Base-by-base conservation (phyloP, 2,329 filamentous ascomycete genomes). In the Fusarium tanahbumbuense region DNA sequence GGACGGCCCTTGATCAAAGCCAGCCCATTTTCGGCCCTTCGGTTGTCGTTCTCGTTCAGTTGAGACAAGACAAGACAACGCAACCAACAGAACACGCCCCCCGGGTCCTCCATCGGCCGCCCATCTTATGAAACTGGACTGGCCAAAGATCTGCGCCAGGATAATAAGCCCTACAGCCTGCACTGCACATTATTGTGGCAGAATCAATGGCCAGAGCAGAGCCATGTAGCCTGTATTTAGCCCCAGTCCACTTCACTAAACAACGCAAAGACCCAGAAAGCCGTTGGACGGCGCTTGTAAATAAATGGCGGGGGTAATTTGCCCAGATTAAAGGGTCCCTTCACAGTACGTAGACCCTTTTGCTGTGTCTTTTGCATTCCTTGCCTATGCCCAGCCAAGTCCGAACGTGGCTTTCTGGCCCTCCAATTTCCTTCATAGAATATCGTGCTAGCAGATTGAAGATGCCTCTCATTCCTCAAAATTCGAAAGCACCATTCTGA, bases 61-160 rank as follows among this genome's bases (percentile, higher is more conserved):
- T 37, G 27, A 55, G 27, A 12, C 13, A 15, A 48, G 27, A 16
- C 60, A 54, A 30, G 28, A 30, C 12, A 30, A 25, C 53, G 22
- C 25, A 50, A 61, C 34, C 53, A 62, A 65, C 60, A 69, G 66
- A 37, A 49, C 60, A 54, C 65, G 59, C 59, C 56, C 60, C 50
- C 22, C 8, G 45, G 28, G n/a, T 28, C n/a, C 12, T 55, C 32
- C 53, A 60, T 50, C 18, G 27, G 28, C 46, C 48, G 48, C 49
- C 57, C 37, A 57, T 28, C 27, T 28, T 28, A 28, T 67, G 70
- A 72, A 73, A 62, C 64, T 68, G 56, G 64, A 62, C 64, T 68
- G 56, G 60, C 60, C 54, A 56, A 58, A 42, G 57, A 73, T 73
- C 70, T 60, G 56, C 60, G 52, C 70, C 48, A 56, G 70, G 64